Percentiles rank a stretch among this genome's conserved stretches.
These are phyloP conservation scores for Claviceps arundinis DNA, from an alignment of 2,329 filamentous ascomycete species.

Conservation along the genomic window DNA sequence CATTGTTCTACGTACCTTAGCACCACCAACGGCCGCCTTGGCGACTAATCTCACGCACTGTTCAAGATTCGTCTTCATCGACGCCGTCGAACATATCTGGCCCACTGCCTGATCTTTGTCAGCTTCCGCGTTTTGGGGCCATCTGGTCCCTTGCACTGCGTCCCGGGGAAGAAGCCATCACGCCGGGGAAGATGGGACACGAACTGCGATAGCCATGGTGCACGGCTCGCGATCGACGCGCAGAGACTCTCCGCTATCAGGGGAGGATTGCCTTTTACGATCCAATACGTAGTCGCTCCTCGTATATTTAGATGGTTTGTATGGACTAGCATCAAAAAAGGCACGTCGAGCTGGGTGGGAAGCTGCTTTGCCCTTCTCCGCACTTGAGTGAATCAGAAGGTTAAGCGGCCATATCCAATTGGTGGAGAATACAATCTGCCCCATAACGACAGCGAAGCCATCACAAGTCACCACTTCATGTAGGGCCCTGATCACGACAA, in stretches of 20 bases:
- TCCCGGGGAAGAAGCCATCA: neutral
- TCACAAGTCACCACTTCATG: neutral
- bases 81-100: constrained; percentile 76
- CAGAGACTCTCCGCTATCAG: too few species aligned
- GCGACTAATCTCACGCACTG: constrained; percentile 61
- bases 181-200: neutral
- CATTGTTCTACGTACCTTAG: constrained; percentile 43
- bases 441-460: neutral
- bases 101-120: constrained; percentile 50
- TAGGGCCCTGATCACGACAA: too few species aligned
- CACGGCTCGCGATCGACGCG: too few species aligned
- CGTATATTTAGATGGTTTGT: too few species aligned
- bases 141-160: neutral
- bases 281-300: neutral
- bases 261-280: too few species aligned
- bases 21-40: constrained; percentile 62
- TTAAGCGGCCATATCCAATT: neutral
- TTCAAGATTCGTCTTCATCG: constrained; percentile 63
- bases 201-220: neutral
- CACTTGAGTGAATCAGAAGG: neutral
- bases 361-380: neutral
- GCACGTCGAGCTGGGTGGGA: neutral
- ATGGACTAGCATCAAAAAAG: too few species aligned
- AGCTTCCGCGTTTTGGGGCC: neutral
- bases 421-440: neutral